These are phyloP conservation scores for Hygrocybe coccinea DNA, from an alignment of 768 basidiomycete genomes.

Conservation along the genomic window DNA sequence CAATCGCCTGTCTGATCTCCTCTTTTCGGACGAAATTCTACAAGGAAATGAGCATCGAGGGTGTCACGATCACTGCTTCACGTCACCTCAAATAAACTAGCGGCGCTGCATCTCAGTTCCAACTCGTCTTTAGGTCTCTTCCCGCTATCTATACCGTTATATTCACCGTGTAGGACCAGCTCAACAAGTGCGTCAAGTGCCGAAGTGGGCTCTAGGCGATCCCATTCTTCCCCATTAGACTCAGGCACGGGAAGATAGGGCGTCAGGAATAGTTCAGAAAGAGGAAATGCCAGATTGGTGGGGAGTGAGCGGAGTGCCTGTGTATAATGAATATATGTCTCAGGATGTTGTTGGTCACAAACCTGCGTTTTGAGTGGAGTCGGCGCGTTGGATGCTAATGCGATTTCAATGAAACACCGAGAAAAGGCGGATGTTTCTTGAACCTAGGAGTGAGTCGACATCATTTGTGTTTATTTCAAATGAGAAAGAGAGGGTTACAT, in stretches of 20 bases:
- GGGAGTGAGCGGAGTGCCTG: constrained; percentile 47
- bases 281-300: constrained; percentile 49
- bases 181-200: constrained; percentile 81
- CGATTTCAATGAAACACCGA: constrained; percentile 81
- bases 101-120: constrained; percentile 72
- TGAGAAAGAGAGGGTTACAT: constrained; percentile 23
- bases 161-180: constrained; percentile 82
- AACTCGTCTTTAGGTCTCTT: constrained; percentile 61
- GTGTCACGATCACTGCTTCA: neutral
- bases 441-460: constrained; percentile 32
- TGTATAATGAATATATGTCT: constrained; percentile 14
- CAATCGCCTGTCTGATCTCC: constrained; percentile 61
- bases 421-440: constrained; percentile 57
- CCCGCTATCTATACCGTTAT: constrained; percentile 59
- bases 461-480: neutral
- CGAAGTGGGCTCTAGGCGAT: constrained; percentile 73
- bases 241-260: constrained; percentile 75
- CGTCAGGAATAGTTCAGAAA: constrained; percentile 64
- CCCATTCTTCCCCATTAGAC: constrained; percentile 90
- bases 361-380: constrained; percentile 84
- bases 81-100: constrained; percentile 75
- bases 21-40: constrained; percentile 77
- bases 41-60: constrained; percentile 4
- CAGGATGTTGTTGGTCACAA: constrained; percentile 11
- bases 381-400: constrained; percentile 91